Conservation (phyloP, 352 stramenopile species). For the Phytopythium oedochilum region DNA sequence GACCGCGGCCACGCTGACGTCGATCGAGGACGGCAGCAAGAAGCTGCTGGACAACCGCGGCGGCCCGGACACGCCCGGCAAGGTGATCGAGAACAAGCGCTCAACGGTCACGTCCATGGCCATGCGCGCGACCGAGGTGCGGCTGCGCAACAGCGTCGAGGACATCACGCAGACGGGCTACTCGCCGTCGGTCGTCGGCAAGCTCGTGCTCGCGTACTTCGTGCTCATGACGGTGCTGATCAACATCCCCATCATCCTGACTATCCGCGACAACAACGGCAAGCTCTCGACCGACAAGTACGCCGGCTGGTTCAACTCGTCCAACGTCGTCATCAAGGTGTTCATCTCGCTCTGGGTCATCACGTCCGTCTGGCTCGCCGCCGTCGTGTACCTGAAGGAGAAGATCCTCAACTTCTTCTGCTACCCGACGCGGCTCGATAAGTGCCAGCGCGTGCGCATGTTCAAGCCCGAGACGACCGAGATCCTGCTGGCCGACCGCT, state of each 20-base stretch:
- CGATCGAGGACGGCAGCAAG: slow-evolving; percentile 32
- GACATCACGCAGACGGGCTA: slow-evolving; percentile 50
- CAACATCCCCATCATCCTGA: slow-evolving; percentile 48
- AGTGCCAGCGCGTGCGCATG: slow-evolving; percentile 48
- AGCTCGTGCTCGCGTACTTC: slow-evolving; percentile 55
- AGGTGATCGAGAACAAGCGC: slow-evolving; percentile 11
- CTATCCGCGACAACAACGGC: slow-evolving; percentile 53
- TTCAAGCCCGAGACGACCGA: slow-evolving; percentile 54
- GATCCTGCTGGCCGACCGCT: slow-evolving; percentile 45
- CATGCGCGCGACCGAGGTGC: slow-evolving; percentile 35
- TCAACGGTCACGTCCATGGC: slow-evolving; percentile 28
- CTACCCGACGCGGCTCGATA: slow-evolving; percentile 28
- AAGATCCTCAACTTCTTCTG: slow-evolving; percentile 66
- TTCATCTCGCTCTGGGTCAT: slow-evolving; percentile 63
- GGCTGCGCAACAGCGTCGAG: slow-evolving; percentile 37
- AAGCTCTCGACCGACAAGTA: slow-evolving; percentile 38
- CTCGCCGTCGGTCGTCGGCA: slow-evolving; percentile 33
- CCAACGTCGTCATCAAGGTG: slow-evolving; percentile 48
- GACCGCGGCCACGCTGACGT: slow-evolving; percentile 7
- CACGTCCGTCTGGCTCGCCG: slow-evolving; percentile 39
- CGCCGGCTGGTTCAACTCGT: slow-evolving; percentile 45
- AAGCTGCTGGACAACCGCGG: slow-evolving; percentile 54
- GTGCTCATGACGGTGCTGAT: slow-evolving; percentile 46
- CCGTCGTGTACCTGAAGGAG: slow-evolving; percentile 35
- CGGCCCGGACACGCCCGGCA: slow-evolving; percentile 37